Conservation (phyloP, 1,284 basidiomycete species). For the Leccinum fuscescens region DNA sequence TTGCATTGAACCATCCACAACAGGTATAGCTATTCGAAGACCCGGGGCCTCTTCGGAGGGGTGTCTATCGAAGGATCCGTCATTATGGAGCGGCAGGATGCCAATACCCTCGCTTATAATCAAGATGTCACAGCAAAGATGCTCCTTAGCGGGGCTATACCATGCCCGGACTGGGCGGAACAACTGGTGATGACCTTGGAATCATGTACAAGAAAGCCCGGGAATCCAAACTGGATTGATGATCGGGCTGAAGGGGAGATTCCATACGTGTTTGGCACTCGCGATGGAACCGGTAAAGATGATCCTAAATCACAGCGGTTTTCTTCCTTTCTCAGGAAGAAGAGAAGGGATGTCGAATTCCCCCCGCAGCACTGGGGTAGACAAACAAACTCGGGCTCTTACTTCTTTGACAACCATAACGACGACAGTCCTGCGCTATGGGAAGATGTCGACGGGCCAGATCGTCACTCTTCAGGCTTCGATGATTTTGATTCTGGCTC, state of each 20-base stretch:
- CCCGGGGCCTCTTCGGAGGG: constrained; percentile 87
- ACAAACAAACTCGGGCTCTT: constrained; percentile 49
- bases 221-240: constrained; percentile 64
- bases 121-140: constrained; percentile 73
- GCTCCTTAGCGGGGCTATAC: constrained; percentile 75
- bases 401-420: constrained; percentile 44
- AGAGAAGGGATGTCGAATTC: constrained; percentile 50
- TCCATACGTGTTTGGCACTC: constrained; percentile 59
- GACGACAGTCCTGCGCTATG: constrained; percentile 8
- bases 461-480: constrained; percentile 21
- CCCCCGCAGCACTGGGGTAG: constrained; percentile 66
- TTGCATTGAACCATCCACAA: constrained; percentile 4
- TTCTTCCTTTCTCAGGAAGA: constrained; percentile 46
- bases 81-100: constrained; percentile 92
- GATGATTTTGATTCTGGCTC: constrained; percentile 36
- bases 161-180: constrained; percentile 76
- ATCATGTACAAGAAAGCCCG: constrained; percentile 68
- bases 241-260: constrained; percentile 42
- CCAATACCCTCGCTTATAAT: constrained; percentile 79
- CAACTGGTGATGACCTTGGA: constrained; percentile 74
- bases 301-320: constrained; percentile 41
- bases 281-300: constrained; percentile 25
- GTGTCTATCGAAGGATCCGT: constrained; percentile 91
- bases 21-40: constrained; percentile 93
- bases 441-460: constrained; percentile 13